These are phyloP conservation scores for Phaeomoniella chlamydospora DNA, from an alignment of 2,329 filamentous ascomycete genomes.

Conservation along the genomic window DNA sequence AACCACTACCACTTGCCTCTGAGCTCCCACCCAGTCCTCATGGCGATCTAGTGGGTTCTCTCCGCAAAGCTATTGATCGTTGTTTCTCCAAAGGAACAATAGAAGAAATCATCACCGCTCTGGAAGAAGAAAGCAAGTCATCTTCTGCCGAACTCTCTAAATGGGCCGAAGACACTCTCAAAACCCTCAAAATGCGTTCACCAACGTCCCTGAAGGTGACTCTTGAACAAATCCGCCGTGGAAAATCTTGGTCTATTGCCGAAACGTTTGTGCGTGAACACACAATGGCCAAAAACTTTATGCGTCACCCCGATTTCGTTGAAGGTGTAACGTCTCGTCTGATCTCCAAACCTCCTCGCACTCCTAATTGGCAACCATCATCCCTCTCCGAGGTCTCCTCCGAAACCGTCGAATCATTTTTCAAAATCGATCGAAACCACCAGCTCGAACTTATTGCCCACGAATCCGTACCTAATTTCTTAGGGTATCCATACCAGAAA, in stretches of 20 bases:
- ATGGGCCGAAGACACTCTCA: slow-evolving; percentile 69
- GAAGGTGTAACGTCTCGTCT: slow-evolving; percentile 79
- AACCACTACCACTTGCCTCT: slow-evolving; percentile 60
- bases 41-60: slow-evolving; percentile 45
- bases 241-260: slow-evolving; percentile 61
- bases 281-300: slow-evolving; percentile 73
- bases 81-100: slow-evolving; percentile 59
- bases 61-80: slow-evolving; percentile 72
- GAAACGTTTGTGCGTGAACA: slow-evolving; percentile 79
- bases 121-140: slow-evolving; percentile 32
- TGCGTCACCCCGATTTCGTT: slow-evolving; percentile 80
- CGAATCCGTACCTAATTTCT: slow-evolving; percentile 40
- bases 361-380: slow-evolving; percentile 63
- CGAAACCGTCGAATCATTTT: slow-evolving; percentile 53
- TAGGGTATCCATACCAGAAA: slow-evolving; percentile 53
- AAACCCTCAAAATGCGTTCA: slow-evolving; percentile 62
- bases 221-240: slow-evolving; percentile 67
- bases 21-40: slow-evolving; percentile 37
- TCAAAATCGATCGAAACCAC: slow-evolving; percentile 34
- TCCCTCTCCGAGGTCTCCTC: slow-evolving; percentile 52
- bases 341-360: slow-evolving; percentile 51
- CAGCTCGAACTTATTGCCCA: slow-evolving; percentile 7
- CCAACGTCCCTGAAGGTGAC: slow-evolving; percentile 79
- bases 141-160: slow-evolving; percentile 38
- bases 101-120: slow-evolving; percentile 53